Percentiles rank a stretch among this genome's conserved stretches.
phyloP scores from a whole-genome alignment of 495 filamentous ascomycete species.

The Lophiostoma macrostomum region DNA sequence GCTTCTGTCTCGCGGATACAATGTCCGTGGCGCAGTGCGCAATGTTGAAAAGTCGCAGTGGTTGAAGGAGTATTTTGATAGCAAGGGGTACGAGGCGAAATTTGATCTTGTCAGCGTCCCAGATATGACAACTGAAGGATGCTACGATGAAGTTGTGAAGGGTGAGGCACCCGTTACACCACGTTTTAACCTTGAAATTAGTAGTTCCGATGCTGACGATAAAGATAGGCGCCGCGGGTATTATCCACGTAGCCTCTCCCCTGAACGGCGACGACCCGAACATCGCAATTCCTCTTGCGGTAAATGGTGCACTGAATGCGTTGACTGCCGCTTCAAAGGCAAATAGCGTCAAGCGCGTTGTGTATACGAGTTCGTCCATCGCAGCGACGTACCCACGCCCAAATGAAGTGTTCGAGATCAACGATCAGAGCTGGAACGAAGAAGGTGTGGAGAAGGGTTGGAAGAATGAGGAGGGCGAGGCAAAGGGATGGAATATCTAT shows the following conservation, averaged over 20 bases:
- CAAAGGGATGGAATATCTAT: slow-evolving; percentile 44
- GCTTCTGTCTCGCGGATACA: slow-evolving; percentile 36
- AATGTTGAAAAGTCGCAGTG: slow-evolving; percentile 33
- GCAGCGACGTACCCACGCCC: slow-evolving; percentile 6
- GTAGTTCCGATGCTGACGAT: not conserved
- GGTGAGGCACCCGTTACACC: not conserved
- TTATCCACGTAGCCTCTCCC: slow-evolving; percentile 29
- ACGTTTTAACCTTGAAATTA: not conserved
- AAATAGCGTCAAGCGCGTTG: slow-evolving; percentile 27
- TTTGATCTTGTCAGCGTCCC: slow-evolving; percentile 21
- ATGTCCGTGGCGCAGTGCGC: slow-evolving; percentile 33
- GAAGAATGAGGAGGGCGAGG: slow-evolving; percentile 13
- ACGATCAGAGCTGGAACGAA: slow-evolving; percentile 16
- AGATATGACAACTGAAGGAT: slow-evolving; percentile 23
- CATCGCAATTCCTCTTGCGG: slow-evolving; percentile 11
- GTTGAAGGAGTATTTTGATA: slow-evolving; percentile 22
- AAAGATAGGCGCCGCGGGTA: slow-evolving; percentile 7
- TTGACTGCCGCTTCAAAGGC: slow-evolving; percentile 25
- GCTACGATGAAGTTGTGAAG: slow-evolving; percentile 27
- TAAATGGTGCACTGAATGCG: slow-evolving; percentile 18
- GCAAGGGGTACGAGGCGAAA: slow-evolving; percentile 9
- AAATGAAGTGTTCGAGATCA: slow-evolving; percentile 1
- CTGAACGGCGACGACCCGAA: slow-evolving; percentile 9
- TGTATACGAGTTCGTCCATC: slow-evolving; percentile 26
- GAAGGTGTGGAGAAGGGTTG: slow-evolving; percentile 8